These are phyloP conservation scores for Chenopodium quinoa DNA, from an alignment of 148 eudicot genomes.

Conservation along the genomic window DNA sequence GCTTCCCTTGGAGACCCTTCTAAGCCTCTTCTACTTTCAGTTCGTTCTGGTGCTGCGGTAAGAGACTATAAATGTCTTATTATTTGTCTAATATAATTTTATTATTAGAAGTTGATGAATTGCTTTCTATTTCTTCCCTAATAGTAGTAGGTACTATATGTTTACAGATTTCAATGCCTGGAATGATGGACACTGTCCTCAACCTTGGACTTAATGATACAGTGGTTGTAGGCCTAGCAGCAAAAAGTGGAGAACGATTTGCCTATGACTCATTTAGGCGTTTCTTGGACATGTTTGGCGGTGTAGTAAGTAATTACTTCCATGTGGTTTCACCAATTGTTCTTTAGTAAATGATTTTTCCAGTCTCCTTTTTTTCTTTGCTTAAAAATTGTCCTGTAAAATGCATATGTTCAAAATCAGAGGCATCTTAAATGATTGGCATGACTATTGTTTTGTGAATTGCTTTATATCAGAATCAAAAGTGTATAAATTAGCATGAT, in stretches of 20 bases:
- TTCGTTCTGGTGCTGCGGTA: conserved; percentile 98
- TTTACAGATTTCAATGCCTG: conserved; percentile 91
- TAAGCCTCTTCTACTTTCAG: conserved; percentile 92
- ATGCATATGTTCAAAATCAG: neutral
- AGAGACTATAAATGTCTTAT: conserved; percentile 13
- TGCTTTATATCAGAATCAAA: neutral
- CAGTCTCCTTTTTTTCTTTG: no score
- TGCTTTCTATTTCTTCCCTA: neutral
- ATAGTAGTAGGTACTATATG: neutral
- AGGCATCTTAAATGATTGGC: neutral
- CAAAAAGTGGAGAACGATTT: conserved; percentile 94
- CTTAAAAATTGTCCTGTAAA: neutral
- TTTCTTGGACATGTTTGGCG: conserved; percentile 95
- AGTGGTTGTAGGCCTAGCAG: conserved; percentile 80
- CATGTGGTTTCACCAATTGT: neutral
- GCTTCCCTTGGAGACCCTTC: conserved; percentile 85
- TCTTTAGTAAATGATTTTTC: neutral
- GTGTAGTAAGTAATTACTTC: conserved; percentile 59
- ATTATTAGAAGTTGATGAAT: neutral
- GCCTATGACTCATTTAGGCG: conserved; percentile 94
- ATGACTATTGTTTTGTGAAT: neutral
- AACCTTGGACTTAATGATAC: conserved; percentile 97
- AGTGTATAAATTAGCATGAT: no score
- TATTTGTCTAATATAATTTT: neutral
- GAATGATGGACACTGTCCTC: conserved; percentile 99